Evolutionary conservation across 345 rosid genomes (phyloP), one percentile per base, ranked within the genome.

Genomic region (Lumnitzera racemosa): DNA sequence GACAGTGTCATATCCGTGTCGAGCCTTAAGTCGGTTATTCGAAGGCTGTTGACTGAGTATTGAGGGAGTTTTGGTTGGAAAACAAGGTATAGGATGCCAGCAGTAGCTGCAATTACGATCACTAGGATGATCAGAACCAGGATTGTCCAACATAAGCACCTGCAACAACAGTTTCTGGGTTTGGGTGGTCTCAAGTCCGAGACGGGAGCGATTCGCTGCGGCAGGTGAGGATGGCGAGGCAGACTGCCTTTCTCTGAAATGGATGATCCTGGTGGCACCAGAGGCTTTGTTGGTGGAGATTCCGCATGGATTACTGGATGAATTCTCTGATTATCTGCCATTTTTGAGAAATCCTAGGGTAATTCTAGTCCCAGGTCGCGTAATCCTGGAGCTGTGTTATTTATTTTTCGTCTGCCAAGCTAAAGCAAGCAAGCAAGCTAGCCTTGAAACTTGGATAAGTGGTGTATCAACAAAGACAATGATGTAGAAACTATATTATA

Each of bases 11-110:
- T 59, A 56, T 90, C 86, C 7, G 62, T 51, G 54, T 83, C 82
- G 75, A 90, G 91, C 53, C 83, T 74, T 36, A 90, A 72, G 59
- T 74, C 76, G 41, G 75, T 78, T 53, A 90, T 85, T 55, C 69
- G 73, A 63, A 88, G 66, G 67, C 76, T 84, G 17, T 90, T 71
- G 6, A 90, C 72, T 0, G 83, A 82, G 73, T 86, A 88, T 2
- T 72, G 70, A 3, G 96, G 97, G 6, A 81, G 59, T 72, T 88
- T 82, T 0, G 94, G 97, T 29, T 61, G 73, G 79, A 88, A 88
- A 15, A 70, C 65, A 14, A 83, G 80, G 78, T 79, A 90, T 53
- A 88, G 73, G 62, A 81, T 70, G 12, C 79, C 84, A 0, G 62
- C 58, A 4, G 62, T 51, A 25, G 83, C 76, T 11, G 74, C 85